Evolutionary conservation across 208 protist species (phyloP), one percentile per base, ranked within the genome.

Genomic region (Wallacemonas sp.): DNA sequence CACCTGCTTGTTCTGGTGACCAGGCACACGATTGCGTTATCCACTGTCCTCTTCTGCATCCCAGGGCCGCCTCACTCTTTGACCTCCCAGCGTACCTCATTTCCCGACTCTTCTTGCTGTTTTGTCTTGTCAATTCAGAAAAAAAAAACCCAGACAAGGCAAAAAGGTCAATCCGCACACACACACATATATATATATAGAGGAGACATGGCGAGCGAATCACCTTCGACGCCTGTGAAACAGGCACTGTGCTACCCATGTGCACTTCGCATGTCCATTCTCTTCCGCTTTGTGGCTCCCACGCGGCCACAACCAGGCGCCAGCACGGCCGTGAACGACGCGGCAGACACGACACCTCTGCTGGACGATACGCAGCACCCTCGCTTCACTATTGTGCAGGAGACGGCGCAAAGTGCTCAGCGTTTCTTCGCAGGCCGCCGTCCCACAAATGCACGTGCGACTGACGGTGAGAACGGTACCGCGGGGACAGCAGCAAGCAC

Each of bases 191-290:
- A 5, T 8, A 39, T 27, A 39, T 26, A 41, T 14, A 5, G 11
- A 43, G 21, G 30, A 43, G 19, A 24, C 9, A 58, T 58, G 52
- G 17, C 52, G 4, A 29, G 5, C 17, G 30, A 58, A 17, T 6
- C 33, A 11, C 12, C 61, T 29, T 11, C 43, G 34, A 6, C 46
- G 24, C 14, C 19, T 19, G 54, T 58, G 43, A 89, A 84, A 70
- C 71, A 84, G 46, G 70, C 48, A 6, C 56, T 95, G 29, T 95
- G 90, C 63, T 90, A 92, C 54, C 61, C 65, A 33, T 95, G 90
- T 70, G 90, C 87, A 29, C 65, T 92, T 34, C 86, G 90, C 48
- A 93, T 95, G 90, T 91, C 90, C 1, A 95, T 92, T 61, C 70
- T 95, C 44, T 85, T 85, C 58, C 74, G 83, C 26, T 74, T 78